Evolutionary conservation across 805 yeast genomes (phyloP).

Genomic region (Citeromyces matritensis): DNA sequence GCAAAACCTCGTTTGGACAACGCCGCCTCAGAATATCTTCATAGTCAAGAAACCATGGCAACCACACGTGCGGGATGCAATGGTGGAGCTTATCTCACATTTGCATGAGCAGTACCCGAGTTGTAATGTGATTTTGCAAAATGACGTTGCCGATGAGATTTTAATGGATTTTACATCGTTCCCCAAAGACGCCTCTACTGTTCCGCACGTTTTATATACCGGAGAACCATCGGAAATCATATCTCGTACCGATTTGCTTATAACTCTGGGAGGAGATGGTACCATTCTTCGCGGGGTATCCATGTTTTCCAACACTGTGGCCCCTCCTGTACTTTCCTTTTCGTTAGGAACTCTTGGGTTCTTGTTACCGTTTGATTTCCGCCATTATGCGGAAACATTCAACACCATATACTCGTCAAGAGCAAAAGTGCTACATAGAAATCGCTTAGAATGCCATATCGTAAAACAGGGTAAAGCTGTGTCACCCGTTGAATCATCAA

Average conservation of each 20-base stretch:
- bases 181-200: not conserved
- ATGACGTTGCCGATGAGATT: slow-evolving; percentile 63
- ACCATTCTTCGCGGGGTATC: slow-evolving; percentile 79
- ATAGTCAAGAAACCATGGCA: slow-evolving; percentile 82
- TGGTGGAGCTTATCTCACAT: slow-evolving; percentile 48
- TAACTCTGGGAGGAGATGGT: slow-evolving; percentile 95
- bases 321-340: slow-evolving; percentile 83
- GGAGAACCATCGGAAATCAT: slow-evolving; percentile 45
- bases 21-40: slow-evolving; percentile 58
- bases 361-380: slow-evolving; percentile 72
- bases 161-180: slow-evolving; percentile 6
- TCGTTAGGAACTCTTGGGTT: slow-evolving; percentile 89
- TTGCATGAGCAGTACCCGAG: slow-evolving; percentile 49
- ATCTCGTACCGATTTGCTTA: slow-evolving; percentile 60
- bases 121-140: slow-evolving; percentile 64
- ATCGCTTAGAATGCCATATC: slow-evolving; percentile 67
- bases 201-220: slow-evolving; percentile 29
- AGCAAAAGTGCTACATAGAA: slow-evolving; percentile 61
- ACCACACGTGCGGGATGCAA: slow-evolving; percentile 43
- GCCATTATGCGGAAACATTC: slow-evolving; percentile 44
- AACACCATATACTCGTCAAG: slow-evolving; percentile 49
- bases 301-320: slow-evolving; percentile 49
- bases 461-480: slow-evolving; percentile 14
- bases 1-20: slow-evolving; percentile 54
- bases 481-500: slow-evolving; percentile 5